Conservation (phyloP, 2,329 filamentous ascomycete genomes). For the Zymoseptoria passerinii region DNA sequence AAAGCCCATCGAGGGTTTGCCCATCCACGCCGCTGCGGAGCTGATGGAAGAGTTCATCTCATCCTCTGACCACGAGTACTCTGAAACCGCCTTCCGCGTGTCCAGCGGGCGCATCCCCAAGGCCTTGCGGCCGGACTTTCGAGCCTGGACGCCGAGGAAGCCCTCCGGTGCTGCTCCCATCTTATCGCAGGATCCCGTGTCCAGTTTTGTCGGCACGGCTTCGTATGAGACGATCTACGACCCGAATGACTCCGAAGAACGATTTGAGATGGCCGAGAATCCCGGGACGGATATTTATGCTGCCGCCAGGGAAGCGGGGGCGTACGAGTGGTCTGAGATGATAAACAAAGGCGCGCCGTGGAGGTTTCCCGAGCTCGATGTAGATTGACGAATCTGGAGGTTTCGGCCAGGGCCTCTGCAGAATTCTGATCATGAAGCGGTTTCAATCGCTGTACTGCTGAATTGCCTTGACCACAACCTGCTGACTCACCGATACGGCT, state of each 20-base stretch:
- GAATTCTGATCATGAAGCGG: background rate
- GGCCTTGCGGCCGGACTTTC: background rate
- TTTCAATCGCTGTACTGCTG: too few species aligned
- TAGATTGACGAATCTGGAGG: background rate
- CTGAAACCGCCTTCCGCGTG: background rate
- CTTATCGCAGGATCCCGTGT: background rate
- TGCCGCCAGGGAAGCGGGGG: background rate
- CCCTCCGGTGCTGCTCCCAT: background rate
- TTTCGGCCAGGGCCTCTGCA: background rate
- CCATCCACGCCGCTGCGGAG: background rate
- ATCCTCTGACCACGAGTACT: background rate
- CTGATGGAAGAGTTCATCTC: background rate
- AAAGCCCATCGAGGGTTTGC: background rate
- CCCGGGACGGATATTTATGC: background rate
- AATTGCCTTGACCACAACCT: too few species aligned
- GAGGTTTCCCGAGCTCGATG: background rate
- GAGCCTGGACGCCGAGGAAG: background rate
- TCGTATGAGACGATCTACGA: background rate
- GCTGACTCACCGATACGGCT: too few species aligned
- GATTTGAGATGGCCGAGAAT: background rate
- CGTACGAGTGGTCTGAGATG: background rate
- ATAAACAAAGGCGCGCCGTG: background rate
- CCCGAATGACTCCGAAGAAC: background rate
- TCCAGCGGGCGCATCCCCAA: constrained; percentile 4
- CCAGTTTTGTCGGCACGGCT: background rate